phyloP scores from a whole-genome alignment of 228 moss, liverwort and hornwort genomes.

The Sphagnum magellanicum region DNA sequence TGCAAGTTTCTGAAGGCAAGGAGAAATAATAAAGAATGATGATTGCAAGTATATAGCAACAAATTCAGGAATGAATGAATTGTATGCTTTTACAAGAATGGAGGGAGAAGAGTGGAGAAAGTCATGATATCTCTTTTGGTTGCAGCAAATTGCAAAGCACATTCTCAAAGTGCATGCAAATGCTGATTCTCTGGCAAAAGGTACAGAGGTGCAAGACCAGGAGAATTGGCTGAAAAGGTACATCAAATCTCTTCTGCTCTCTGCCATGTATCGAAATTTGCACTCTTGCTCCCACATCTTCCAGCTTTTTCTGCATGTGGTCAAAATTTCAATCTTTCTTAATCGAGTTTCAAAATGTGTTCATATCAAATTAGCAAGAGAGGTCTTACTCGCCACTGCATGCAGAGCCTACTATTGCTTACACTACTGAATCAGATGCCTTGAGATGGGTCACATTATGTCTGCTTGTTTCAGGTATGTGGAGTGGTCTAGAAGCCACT shows the following conservation, averaged over 20 bases:
- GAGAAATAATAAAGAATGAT: too few species aligned
- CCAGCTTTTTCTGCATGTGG: neutral
- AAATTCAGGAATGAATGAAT: too few species aligned
- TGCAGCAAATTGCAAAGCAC: slow-evolving; percentile 84
- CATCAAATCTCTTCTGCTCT: too few species aligned
- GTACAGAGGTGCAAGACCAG: slow-evolving; percentile 66
- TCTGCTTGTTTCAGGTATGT: slow-evolving; percentile 44
- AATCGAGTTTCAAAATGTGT: neutral
- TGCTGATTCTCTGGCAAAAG: slow-evolving; percentile 69
- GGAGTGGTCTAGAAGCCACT: slow-evolving; percentile 69
- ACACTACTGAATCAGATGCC: too few species aligned
- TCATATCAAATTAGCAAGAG: too few species aligned
- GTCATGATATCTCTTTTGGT: neutral
- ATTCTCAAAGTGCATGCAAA: slow-evolving; percentile 91
- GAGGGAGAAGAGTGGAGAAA: neutral
- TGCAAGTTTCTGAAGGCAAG: too few species aligned
- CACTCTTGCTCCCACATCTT: neutral
- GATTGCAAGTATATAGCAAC: too few species aligned
- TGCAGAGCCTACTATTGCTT: too few species aligned
- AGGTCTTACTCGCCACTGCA: too few species aligned
- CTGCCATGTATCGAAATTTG: neutral
- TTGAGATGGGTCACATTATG: neutral
- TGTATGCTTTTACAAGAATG: too few species aligned
- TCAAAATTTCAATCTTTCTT: neutral
- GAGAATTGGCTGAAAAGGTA: slow-evolving; percentile 95